These are phyloP conservation scores for Fusarium chuoi DNA, from an alignment of 2,329 filamentous ascomycete genomes.

Conservation along the genomic window DNA sequence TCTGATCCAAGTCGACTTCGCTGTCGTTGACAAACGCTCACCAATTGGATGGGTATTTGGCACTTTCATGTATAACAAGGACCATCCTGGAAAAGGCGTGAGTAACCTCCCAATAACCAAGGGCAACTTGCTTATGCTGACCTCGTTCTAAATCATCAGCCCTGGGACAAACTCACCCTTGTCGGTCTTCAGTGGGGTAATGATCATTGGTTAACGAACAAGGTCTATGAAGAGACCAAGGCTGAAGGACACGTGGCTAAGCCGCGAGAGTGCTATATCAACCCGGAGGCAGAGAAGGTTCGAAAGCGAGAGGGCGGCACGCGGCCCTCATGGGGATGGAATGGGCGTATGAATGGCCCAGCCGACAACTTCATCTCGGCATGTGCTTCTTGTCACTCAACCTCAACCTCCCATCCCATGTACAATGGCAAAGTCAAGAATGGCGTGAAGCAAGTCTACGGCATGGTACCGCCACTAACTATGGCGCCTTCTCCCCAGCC, in stretches of 20 bases:
- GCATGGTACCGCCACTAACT: neutral
- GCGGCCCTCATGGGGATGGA: neutral
- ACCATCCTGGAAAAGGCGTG: neutral
- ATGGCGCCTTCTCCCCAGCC: neutral
- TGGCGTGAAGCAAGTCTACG: neutral
- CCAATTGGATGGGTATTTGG: neutral
- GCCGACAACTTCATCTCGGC: neutral
- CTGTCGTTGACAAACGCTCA: neutral
- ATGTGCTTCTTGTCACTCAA: conserved; percentile 1
- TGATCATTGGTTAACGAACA: neutral
- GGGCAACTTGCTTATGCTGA: rapidly evolving
- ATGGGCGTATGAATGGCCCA: neutral
- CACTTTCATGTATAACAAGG: neutral
- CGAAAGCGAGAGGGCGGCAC: neutral
- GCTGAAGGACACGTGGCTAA: neutral
- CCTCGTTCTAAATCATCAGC: neutral
- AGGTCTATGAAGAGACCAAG: neutral
- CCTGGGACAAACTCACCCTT: neutral
- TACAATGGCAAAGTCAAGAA: neutral
- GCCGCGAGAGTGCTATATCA: neutral
- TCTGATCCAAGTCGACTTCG: neutral
- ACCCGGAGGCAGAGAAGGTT: neutral
- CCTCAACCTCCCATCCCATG: neutral
- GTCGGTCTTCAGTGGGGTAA: neutral
- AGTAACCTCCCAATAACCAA: neutral